Percentiles rank a stretch among this genome's conserved stretches.
Evolutionary conservation across 2,329 filamentous ascomycete species (phyloP).

Genomic region (Alternaria metachromatica): DNA sequence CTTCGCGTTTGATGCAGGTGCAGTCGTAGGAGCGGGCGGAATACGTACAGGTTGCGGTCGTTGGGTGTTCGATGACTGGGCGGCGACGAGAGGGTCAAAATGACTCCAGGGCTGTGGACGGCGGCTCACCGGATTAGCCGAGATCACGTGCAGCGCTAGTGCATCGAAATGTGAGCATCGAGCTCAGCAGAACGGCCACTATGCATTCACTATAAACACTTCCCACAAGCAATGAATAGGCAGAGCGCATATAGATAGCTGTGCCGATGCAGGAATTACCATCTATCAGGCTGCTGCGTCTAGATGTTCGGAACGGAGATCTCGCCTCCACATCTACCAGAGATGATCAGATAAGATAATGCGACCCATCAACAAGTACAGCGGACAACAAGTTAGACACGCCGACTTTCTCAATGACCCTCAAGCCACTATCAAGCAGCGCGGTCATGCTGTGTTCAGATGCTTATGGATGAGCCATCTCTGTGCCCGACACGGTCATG

Average conservation of each 20-base stretch:
- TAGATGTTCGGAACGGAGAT: not conserved
- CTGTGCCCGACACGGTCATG: not conserved
- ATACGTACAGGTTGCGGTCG: slow-evolving; percentile 47
- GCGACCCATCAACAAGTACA: slow-evolving; percentile 2
- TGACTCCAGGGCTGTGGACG: slow-evolving; percentile 11
- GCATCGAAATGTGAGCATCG: not conserved
- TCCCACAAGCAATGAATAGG: not conserved
- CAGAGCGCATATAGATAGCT: not conserved
- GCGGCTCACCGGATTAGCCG: slow-evolving; percentile 26
- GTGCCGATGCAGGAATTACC: not conserved
- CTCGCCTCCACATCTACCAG: not conserved
- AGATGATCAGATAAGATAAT: slow-evolving; percentile 17
- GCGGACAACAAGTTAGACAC: not conserved
- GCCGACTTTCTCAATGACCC: not conserved
- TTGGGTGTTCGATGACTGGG: slow-evolving; percentile 41
- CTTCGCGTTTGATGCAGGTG: slow-evolving; percentile 2
- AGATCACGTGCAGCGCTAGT: slow-evolving; percentile 28
- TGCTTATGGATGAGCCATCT: not conserved
- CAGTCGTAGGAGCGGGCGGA: slow-evolving; percentile 10
- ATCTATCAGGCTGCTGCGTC: not conserved
- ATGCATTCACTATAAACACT: not conserved
- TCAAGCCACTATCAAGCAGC: not conserved
- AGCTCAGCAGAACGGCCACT: not conserved
- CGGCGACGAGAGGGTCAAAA: slow-evolving; percentile 29
- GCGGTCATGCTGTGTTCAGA: not conserved